Base-by-base conservation (phyloP, 2,329 filamentous ascomycete species). In the Aspergillus calidoustus region DNA sequence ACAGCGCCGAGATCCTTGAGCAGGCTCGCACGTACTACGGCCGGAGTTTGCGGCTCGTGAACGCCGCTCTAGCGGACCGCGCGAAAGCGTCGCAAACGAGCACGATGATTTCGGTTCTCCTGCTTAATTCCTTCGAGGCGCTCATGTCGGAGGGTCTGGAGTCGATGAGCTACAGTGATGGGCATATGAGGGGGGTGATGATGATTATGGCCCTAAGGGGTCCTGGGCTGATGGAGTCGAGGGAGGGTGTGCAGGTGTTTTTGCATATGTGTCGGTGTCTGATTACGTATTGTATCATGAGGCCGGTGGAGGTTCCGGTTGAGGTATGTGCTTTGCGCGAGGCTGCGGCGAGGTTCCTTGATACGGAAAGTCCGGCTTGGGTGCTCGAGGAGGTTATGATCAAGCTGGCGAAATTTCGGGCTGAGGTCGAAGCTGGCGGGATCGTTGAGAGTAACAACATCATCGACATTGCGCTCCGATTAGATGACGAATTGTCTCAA, bases 261-360 rank as follows among this genome's bases (percentile, higher is more conserved):
- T 41, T 60, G n/a, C 64, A 65, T n/a, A 64, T 57, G 23, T 64
- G 51, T 17, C 57, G 50, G 7, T 66, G 64, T 38, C 49, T 62
- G 30, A 46, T 60, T 2, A 38, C 59, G 22, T 57, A 59, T 3
- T 65, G 57, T 30, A 44, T 66, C 22, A 59, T 63, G 15, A 55
- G 50, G 38, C 62, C 60, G 1, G 41, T 58, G 22, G 54, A 47
- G 28, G 43, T 61, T 8, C 64, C 64, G 1, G 15, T 7, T 31
- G 62, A 59, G n/a, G 7, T 66, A 7, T 23, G 43, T 1, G 28
- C 49, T 13, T 55, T 62, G 7, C 62, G 61, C 15, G 38, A 6
- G 3, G 17, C 28, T 15, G 47, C 60, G 22, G 34, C 50, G 7
- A 47, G 13, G 2, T 47, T 4, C n/a, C 31, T 62, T 30, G 46